Evolutionary conservation across 2,329 filamentous ascomycete genomes (phyloP), one percentile per base, ranked within the genome.

Genomic region (Cladosporium cucumerinum): DNA sequence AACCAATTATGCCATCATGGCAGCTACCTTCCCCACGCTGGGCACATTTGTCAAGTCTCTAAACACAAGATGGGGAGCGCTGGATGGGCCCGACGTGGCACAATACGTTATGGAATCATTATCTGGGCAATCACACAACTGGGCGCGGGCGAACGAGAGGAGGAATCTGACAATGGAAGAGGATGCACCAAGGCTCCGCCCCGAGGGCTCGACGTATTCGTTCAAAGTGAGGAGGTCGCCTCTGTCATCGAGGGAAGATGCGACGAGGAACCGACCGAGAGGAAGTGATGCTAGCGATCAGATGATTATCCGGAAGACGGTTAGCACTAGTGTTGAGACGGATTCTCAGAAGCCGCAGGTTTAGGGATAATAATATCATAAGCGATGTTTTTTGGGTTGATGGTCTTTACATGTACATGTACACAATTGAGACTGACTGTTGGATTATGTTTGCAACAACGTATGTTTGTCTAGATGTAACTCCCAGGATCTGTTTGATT

Each of bases 271-370:
- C 11, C 11, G 21, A 3, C 54, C 69, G 14, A 57, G 48, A 11
- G 65, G 59, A 16, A 70, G 70, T 57, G 66, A 67, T 54, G 64
- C 62, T 23, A 68, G 66, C 21, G 59, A 65, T 28, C 69, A 66
- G 52, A 69, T 70, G 69, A 69, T 72, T 8, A 71, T 72, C 18
- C 65, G 65, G n/a, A 69, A 72, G 59, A 70, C 69, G 10, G 28
- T 67, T 16, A 71, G 49, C 16, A 62, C 60, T 8, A 62, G 60
- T 21, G 34, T 62, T 32, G 60, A 62, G 49, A 62, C 32, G 49
- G 60, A 32, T 8, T 32, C 52, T 23, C 49, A 46, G 49, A 18
- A 49, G 8, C 25, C 3, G n/a, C 34, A 36, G 21, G 23, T 28
- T n/a, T 43, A 28, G n/a, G 25, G 28, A 5, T 55, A 51, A 7